Evolutionary conservation across 1,284 basidiomycete genomes (phyloP), one percentile per base, ranked within the genome.

Genomic region (Boletus mariae): DNA sequence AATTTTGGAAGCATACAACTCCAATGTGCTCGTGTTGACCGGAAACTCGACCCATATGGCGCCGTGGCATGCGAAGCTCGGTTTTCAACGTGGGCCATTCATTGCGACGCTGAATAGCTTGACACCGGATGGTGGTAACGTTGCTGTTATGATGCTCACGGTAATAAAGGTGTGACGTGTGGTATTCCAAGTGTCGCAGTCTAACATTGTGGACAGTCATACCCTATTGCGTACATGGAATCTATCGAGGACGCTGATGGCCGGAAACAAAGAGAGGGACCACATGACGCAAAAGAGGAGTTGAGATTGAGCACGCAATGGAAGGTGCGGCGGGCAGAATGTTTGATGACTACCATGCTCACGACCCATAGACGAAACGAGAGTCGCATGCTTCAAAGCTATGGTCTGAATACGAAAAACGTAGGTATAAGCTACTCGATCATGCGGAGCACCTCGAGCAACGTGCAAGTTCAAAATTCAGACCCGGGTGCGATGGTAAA

Each of bases 41-140:
- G 94, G 91, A 1, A 99, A 99, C 70, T 90, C 90, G 1, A 86
- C 90, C 0, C 87, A 90, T 59, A 76, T 96, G 35, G 90, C 88
- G 1, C 80, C 82, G 0, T 99, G 96, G 96, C 83, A 98, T 64
- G 77, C 87, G 2, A 89, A 86, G 57, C 79, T 99, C 1, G 96
- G 96, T 4, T 91, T 92, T 61, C 78, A 80, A 52, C 68, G 65
- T 28, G 70, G 73, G 2, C 81, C 81, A 1, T 91, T 82, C 62
- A 75, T 93, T 28, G 82, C 92, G 0, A 89, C 88, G 1, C 70
- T 98, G 55, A 80, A 86, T 49, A 92, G 89, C 60, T 72, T 99
- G 45, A 86, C 85, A 0, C 69, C 84, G 0, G 92, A 96, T 59
- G 96, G 96, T 0, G 97, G 96, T 0, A 55, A 77, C 4, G 80